Percentiles rank a stretch among this genome's conserved stretches.
Evolutionary conservation across 768 basidiomycete genomes (phyloP).

Genomic region (Pisolithus orientalis): DNA sequence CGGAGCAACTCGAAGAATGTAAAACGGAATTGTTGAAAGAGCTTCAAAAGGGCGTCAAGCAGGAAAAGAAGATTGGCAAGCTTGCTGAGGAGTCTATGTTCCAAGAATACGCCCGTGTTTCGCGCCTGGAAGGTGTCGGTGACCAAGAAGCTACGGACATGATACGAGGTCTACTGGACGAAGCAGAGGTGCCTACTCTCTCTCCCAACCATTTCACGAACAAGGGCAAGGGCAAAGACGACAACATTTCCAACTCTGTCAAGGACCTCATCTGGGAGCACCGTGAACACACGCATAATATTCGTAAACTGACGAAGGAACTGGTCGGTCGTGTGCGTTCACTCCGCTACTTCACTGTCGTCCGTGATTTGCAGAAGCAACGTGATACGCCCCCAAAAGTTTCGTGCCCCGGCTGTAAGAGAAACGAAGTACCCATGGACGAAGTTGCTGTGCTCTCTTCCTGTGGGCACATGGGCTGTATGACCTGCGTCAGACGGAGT

Average conservation of each 20-base stretch:
- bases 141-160: constrained; percentile 71
- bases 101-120: constrained; percentile 68
- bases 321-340: constrained; percentile 87
- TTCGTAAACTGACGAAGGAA: constrained; percentile 81
- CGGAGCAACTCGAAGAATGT: constrained; percentile 74
- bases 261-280: constrained; percentile 73
- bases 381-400: constrained; percentile 51
- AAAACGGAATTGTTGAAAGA: constrained; percentile 63
- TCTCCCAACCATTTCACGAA: constrained; percentile 30
- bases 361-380: constrained; percentile 82
- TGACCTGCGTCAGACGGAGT: constrained; percentile 60
- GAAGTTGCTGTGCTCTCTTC: constrained; percentile 85
- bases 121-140: constrained; percentile 57
- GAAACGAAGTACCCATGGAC: constrained; percentile 47
- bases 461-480: constrained; percentile 86
- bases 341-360: constrained; percentile 85
- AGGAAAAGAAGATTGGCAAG: constrained; percentile 63
- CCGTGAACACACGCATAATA: constrained; percentile 81
- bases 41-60: constrained; percentile 57
- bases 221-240: constrained; percentile 46
- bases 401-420: constrained; percentile 57
- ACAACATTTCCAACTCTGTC: constrained; percentile 45
- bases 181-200: constrained; percentile 45
- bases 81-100: constrained; percentile 70
- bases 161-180: constrained; percentile 51